Base-by-base conservation (phyloP, 176 grass and related monocot species). In the Paspalum notatum region DNA sequence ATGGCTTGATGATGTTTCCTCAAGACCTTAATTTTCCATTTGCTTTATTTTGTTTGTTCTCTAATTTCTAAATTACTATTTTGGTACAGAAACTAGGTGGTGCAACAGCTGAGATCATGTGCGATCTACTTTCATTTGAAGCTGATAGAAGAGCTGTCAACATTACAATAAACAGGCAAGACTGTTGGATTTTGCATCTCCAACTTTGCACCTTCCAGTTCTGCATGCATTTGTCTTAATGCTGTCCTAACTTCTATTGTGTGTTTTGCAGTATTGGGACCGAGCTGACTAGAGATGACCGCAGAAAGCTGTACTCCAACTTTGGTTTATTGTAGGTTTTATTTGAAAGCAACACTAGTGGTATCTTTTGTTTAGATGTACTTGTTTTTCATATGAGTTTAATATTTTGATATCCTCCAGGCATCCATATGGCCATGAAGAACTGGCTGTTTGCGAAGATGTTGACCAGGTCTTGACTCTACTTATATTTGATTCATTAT, bases 121-220 rank as follows among this genome's bases (percentile, higher is more conserved):
- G 93, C 62, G 87, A 95, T 71, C 96, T 99, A 16, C 96, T 99
- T 88, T 80, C 96, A 74, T 99, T 93, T 70, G 96, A 99, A 91
- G 96, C 96, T 12, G 96, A 99, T 62, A 91, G 96, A 85, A 95
- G 96, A 85, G 92, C 96, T 85, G 93, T 99, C 75, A 99, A 91
- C 86, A 99, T 99, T 74, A 95, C 96, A 24, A 93, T 95, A 82
- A 99, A 99, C 82, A 95, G 96, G 93, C 93, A 62, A 68, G 18
- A 61, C 0, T 8, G 20, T 58, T 72, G 7, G 66, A 47, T 54
- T 73, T 82, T 66, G 1, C 79, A 67, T 77, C 72, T 49, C 57
- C 2, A 20, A 38, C 9, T 62, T 75, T 18, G 73, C 44, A 80
- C 66, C 9, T 20, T 90, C 76, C 41, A 78, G 18, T 40, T 78